Evolutionary conservation across 352 stramenopile species (phyloP).

Genomic region (Thalassiosira mediterranea): DNA sequence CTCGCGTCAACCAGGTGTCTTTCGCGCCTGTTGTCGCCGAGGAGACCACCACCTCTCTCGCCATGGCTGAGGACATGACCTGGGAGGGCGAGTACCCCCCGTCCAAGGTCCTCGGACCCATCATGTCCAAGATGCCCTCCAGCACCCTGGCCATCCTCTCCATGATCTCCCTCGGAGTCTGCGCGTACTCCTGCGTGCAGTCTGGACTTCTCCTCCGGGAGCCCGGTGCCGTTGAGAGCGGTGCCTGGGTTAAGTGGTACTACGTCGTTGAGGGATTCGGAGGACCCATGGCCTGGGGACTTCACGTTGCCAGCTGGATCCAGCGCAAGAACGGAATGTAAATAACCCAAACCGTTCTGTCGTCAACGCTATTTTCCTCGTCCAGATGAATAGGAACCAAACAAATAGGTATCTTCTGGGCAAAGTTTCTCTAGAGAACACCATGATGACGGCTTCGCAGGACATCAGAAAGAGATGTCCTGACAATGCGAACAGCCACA

Average conservation of each 20-base stretch:
- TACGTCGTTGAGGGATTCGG: slow-evolving; percentile 78
- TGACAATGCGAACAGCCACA: too few species aligned
- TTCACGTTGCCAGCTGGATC: slow-evolving; percentile 83
- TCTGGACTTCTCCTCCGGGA: slow-evolving; percentile 69
- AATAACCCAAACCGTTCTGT: too few species aligned
- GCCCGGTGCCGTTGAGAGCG: slow-evolving; percentile 76
- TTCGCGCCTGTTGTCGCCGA: slow-evolving; percentile 40
- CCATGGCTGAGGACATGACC: slow-evolving; percentile 79
- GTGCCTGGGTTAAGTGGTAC: slow-evolving; percentile 84
- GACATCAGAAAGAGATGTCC: too few species aligned
- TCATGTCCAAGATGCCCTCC: slow-evolving; percentile 86
- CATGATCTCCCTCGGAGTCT: slow-evolving; percentile 66
- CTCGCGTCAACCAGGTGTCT: slow-evolving; percentile 31
- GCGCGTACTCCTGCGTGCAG: slow-evolving; percentile 67
- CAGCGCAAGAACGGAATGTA: slow-evolving; percentile 86
- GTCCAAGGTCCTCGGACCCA: slow-evolving; percentile 84
- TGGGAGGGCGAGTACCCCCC: slow-evolving; percentile 85
- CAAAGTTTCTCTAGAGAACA: too few species aligned
- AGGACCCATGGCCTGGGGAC: slow-evolving; percentile 83
- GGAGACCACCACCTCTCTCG: slow-evolving; percentile 46
- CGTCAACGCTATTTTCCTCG: too few species aligned
- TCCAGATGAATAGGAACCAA: too few species aligned
- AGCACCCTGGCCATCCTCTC: slow-evolving; percentile 72
- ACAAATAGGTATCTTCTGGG: too few species aligned
- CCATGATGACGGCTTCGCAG: too few species aligned